These are phyloP conservation scores for Hypsizygus marmoreus DNA, from an alignment of 768 basidiomycete genomes.

Conservation along the genomic window DNA sequence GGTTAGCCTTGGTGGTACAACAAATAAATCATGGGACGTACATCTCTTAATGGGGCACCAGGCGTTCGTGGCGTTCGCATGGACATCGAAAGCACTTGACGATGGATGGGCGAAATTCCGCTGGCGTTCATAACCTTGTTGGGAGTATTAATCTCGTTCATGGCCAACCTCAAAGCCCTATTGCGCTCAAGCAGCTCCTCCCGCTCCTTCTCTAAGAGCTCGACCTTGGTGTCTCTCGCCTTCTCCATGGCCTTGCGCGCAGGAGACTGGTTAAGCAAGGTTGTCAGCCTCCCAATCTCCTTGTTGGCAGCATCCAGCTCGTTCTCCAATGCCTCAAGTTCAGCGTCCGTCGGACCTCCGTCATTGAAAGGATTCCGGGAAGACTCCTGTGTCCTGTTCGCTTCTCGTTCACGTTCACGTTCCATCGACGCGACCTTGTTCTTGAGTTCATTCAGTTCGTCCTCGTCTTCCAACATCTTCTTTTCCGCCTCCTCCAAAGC, in stretches of 20 bases:
- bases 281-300: conserved; percentile 73
- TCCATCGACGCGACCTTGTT: conserved; percentile 55
- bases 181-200: conserved; percentile 76
- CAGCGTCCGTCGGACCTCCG: conserved; percentile 47
- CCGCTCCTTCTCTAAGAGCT: conserved; percentile 74
- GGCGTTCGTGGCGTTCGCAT: conserved; percentile 74
- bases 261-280: conserved; percentile 69
- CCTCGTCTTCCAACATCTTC: conserved; percentile 67
- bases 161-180: conserved; percentile 52
- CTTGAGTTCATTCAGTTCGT: conserved; percentile 50
- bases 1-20: not conserved
- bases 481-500: conserved; percentile 75
- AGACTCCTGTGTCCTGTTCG: conserved; percentile 29
- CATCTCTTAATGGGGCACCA: conserved; percentile 76
- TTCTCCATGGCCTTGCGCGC: conserved; percentile 77
- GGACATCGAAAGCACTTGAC: conserved; percentile 69
- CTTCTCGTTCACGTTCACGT: conserved; percentile 56
- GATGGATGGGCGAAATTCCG: conserved; percentile 76
- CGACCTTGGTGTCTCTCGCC: conserved; percentile 75
- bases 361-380: conserved; percentile 27
- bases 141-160: conserved; percentile 58
- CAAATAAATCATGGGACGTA: conserved; percentile 35
- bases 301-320: conserved; percentile 78
- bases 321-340: conserved; percentile 66
- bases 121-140: conserved; percentile 54